Base-by-base conservation (phyloP, 192 early-diverging fungal genomes). In the Phycomyces nitens region DNA sequence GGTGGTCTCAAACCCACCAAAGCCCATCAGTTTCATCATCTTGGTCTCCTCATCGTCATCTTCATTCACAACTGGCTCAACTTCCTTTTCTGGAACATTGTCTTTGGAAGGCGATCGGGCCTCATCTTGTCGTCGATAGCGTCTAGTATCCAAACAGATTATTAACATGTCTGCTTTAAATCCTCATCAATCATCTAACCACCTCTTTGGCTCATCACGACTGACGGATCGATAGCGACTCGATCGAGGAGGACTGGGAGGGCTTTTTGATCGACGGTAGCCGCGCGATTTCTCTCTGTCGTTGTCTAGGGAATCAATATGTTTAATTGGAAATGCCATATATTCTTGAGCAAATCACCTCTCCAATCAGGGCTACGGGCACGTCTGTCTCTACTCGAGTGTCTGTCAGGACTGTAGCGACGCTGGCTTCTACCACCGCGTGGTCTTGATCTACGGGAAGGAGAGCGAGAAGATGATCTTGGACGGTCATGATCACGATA, bases 1-100 rank as follows among this genome's bases (percentile, higher is more conserved):
- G 38, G 95, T 96, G 0, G 89, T 85, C 50, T 87, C 84, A 74
- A 98, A 98, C 1, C 90, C 90, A 5, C 83, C 82, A 69, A 98
- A 94, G 5, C 95, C 95, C 88, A 98, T 89, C 58, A 94, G 23
- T 0, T 80, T 80, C 79, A 78, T 86, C 93, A 98, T 93, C 62
- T 87, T 80, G 16, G 84, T 84, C 52, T 96, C 94, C 54, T 79
- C 72, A 53, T 85, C 81, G 44, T 85, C 81, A 3, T 76, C 68
- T 0, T 63, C 73, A 27, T 75, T 60, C 16, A 50, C 39, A n/a
- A 55, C 6, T 20, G 21, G 29, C 27, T 14, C 12, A 47, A 11
- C 44, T 47, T 47, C 44, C 34, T 27, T 43, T 23, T 18, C 43
- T 6, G 55, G 23, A 5, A 14, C 24, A 58, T 23, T 7, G 27